Base-by-base conservation (phyloP, 2,329 filamentous ascomycete genomes). In the Graphiopsis chlorocephala region DNA sequence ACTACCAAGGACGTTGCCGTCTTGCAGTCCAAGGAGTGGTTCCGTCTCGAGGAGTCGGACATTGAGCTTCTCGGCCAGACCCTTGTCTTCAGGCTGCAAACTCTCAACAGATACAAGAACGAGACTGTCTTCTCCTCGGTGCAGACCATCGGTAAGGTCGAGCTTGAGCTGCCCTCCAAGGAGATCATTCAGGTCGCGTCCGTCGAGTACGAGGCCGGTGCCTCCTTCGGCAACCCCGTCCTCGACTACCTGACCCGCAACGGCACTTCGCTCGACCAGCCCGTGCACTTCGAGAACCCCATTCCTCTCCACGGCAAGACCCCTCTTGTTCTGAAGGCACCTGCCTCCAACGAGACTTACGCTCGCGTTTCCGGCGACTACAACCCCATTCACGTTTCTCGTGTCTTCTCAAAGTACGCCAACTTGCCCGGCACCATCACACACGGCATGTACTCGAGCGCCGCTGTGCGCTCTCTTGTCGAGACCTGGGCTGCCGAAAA, bases 401-500 rank as follows among this genome's bases (percentile, higher is more conserved):
- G 95, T 64, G 92, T 97, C 63, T 99, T 99, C 81, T 91, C 95
- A 33, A 92, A 88, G 80, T 99, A 98, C 74, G 96, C 95, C 76
- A 95, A 93, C 77, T 85, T 99, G 17, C 93, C 93, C 1, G 96
- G 95, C 58, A 99, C 95, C 52, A 99, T 99, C 75, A 99, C 95
- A 1, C 95, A 99, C 77, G 95, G 95, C 76, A 99, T 99, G 95
- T 99, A 98, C 84, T 96, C 94, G 1, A 98, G 94, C 79, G 95
- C 95, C 70, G 92, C 95, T 42, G 95, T 99, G 29, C 90, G 96
- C 73, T 96, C 93, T 76, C 83, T 99, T 61, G 93, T 99, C 7
- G 95, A 99, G 84, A 99, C 93, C 0, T 99, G 95, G 95, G 95
- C 96, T 61, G 95, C 94, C 0, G 96, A 99, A 83, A 99, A 99